A percentile compares a stretch with the other conserved stretches of the same genome.
Evolutionary conservation across 257 asterid species (phyloP).

Genomic region (Nicotiana obtusifolia): DNA sequence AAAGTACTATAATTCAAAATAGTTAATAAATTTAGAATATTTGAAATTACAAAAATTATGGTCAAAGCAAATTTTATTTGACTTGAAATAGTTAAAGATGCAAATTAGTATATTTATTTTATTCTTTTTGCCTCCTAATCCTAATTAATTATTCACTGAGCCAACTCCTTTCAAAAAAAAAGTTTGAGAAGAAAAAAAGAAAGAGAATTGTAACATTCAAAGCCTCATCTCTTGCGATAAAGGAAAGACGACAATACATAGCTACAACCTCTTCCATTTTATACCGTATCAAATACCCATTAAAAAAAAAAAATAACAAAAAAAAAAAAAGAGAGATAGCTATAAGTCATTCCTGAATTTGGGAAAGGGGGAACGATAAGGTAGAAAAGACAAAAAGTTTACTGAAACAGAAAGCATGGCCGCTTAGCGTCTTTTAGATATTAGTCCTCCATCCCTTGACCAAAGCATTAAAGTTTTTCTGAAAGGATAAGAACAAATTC

Average conservation of each 20-base stretch:
- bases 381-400: constrained; percentile 24
- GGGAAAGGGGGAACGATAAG: not conserved
- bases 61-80: too few species aligned
- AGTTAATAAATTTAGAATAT: too few species aligned
- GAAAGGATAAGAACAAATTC: constrained; percentile 39
- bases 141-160: not conserved
- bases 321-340: too few species aligned
- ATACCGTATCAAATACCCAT: too few species aligned
- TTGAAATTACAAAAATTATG: too few species aligned
- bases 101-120: too few species aligned
- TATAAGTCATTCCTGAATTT: not conserved
- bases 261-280: too few species aligned
- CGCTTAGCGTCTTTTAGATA: not conserved
- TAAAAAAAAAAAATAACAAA: too few species aligned
- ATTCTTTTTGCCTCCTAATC: too few species aligned
- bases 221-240: not conserved
- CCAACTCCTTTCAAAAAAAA: not conserved
- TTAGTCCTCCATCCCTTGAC: not conserved
- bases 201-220: not conserved
- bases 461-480: constrained; percentile 7
- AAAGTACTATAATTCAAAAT: too few species aligned
- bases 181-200: too few species aligned
- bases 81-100: too few species aligned
- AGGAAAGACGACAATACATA: not conserved
- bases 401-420: constrained; percentile 31